phyloP scores from a whole-genome alignment of 75 land plant genomes.

The Pinus taeda region DNA sequence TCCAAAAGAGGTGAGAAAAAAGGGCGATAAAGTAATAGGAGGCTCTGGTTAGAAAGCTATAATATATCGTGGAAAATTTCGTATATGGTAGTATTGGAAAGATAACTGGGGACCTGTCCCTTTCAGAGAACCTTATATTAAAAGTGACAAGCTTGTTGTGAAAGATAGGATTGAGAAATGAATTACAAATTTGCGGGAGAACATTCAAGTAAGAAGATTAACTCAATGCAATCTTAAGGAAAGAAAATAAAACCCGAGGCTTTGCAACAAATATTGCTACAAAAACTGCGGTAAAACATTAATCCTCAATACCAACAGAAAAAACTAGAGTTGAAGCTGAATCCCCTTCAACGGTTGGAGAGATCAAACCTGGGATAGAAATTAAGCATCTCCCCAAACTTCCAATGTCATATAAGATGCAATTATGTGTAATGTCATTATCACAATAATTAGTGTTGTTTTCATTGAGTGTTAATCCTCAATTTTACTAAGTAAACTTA shows the following conservation, averaged over 20 bases:
- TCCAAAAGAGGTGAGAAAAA: too few species aligned
- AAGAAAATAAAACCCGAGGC: conserved; percentile 78
- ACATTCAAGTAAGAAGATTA: conserved; percentile 91
- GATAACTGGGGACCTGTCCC: conserved; percentile 67
- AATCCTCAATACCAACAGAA: conserved; percentile 15
- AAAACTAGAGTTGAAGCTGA: conserved; percentile 8
- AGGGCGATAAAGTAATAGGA: conserved; percentile 88
- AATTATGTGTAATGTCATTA: neutral
- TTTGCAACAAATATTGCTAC: conserved; percentile 99
- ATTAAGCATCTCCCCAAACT: conserved; percentile 31
- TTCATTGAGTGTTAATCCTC: neutral
- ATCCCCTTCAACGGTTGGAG: conserved; percentile 6
- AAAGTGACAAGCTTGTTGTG: conserved; percentile 75
- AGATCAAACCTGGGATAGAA: conserved; percentile 32
- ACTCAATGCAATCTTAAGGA: conserved; percentile 85
- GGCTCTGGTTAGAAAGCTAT: conserved; percentile 79
- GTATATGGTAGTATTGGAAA: conserved; percentile 89
- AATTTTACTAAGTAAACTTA: neutral
- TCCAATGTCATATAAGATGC: neutral
- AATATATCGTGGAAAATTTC: conserved; percentile 73
- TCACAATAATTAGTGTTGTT: too few species aligned
- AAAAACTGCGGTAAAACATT: conserved; percentile 64
- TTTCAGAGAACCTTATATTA: conserved; percentile 88
- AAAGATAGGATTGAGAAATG: conserved; percentile 84
- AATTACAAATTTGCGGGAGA: conserved; percentile 87